A percentile compares a stretch with the other conserved stretches of the same genome.
These are phyloP conservation scores for Cladophialophora psammophila DNA, from an alignment of 2,329 filamentous ascomycete species.

Conservation along the genomic window DNA sequence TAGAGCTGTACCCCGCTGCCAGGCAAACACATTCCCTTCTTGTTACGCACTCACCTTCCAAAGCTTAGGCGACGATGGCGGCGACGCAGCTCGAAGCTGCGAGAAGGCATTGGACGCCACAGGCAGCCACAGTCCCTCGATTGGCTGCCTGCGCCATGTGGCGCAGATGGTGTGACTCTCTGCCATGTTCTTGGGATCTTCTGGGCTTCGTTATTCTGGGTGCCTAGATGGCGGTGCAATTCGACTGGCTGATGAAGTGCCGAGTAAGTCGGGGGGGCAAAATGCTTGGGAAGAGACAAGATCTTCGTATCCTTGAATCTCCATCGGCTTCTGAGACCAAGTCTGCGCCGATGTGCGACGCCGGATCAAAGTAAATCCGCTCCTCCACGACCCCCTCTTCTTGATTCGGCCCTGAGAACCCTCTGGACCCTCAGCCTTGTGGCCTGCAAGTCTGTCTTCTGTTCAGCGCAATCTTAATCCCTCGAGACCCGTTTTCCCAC, in stretches of 20 bases:
- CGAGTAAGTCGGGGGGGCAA: background rate
- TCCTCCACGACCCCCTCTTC: background rate
- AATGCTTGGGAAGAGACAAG: slow-evolving; percentile 5
- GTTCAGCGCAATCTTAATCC: no score
- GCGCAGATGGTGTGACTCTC: slow-evolving; percentile 11
- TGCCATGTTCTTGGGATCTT: background rate
- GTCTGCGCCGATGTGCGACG: background rate
- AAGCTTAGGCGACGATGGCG: slow-evolving; percentile 25
- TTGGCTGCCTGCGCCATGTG: slow-evolving; percentile 3
- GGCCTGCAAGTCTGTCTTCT: background rate
- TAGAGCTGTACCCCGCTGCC: slow-evolving; percentile 26
- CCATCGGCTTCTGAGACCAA: slow-evolving; percentile 1
- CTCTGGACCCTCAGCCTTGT: background rate
- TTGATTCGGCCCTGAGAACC: background rate
- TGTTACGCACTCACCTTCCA: slow-evolving; percentile 2
- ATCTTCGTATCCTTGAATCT: background rate
- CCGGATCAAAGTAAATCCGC: background rate
- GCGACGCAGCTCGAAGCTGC: slow-evolving; percentile 32
- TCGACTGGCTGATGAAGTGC: background rate
- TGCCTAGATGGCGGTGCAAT: slow-evolving; percentile 3
- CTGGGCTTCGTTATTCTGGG: slow-evolving; percentile 4
- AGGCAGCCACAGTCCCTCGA: background rate
- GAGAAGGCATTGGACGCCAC: slow-evolving; percentile 26
- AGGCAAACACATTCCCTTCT: slow-evolving; percentile 34
- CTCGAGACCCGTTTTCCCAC: no score